Base-by-base conservation (phyloP, 805 yeast genomes). In the Ogataea paraovalis region DNA sequence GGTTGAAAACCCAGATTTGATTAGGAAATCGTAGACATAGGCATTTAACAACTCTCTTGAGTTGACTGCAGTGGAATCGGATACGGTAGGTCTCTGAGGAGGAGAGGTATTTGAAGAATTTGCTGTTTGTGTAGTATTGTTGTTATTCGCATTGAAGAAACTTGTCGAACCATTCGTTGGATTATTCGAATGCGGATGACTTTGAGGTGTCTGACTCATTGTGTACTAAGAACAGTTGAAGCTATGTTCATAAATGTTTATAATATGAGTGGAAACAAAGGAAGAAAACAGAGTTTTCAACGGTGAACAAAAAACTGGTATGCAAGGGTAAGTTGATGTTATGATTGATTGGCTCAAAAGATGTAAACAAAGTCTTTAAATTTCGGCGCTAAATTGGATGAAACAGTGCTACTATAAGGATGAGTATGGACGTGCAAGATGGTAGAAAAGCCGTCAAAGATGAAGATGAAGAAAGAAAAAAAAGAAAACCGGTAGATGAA, bases 11-110 rank as follows among this genome's bases (percentile, higher is more conserved):
- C 87, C 78, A 45, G 86, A 81, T 65, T 90, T 90, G 58, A 86
- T 60, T 51, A 90, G 70, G 58, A 88, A 91, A 66, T 90, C 97
- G 62, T 89, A 87, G 33, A 90, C 83, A 64, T 89, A 90, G 6
- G 92, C 90, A 62, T 90, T 87, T 51, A 90, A 69, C 27, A 83
- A 65, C 60, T 82, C 83, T 56, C 79, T 76, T 6, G 83, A 70
- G 49, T 72, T 74, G 16, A 71, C 65, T 4, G 82, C 82, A 20
- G 70, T 71, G n/a, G 73, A 56, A 54, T 79, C 72, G 7, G 69
- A 58, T 27, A 67, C 70, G 1, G 65, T 52, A 9, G 67, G 65
- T 32, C 38, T n/a, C 5, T n/a, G 21, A 16, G 38, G 38, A 34
- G 38, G 21, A 19, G 38, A 16, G 5, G 38, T 34, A 18, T 34